A percentile compares a stretch with the other conserved stretches of the same genome.
Evolutionary conservation across 345 rosid genomes (phyloP).

Genomic region (Lepidium sativum): DNA sequence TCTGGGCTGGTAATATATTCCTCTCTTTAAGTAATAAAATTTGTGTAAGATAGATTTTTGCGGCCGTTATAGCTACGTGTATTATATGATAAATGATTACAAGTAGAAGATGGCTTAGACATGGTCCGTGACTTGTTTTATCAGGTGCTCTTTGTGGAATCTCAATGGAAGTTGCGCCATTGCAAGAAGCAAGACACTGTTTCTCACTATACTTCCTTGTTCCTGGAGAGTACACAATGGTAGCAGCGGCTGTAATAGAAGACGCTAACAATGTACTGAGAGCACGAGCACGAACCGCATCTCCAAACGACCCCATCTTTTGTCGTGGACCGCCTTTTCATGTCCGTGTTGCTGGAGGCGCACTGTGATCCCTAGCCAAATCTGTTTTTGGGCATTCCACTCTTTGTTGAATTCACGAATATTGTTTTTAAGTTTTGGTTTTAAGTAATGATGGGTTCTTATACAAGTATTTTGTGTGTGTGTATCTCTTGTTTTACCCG

Average conservation of each 20-base stretch:
- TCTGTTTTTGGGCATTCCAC: background rate
- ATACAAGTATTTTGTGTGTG: background rate
- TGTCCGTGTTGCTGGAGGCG: conserved; percentile 61
- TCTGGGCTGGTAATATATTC: conserved; percentile 74
- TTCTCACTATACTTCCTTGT: conserved; percentile 86
- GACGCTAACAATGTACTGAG: conserved; percentile 79
- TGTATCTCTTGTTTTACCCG: background rate
- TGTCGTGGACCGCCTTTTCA: conserved; percentile 96
- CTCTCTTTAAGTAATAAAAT: background rate
- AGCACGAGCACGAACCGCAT: conserved; percentile 64
- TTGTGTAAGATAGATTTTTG: background rate
- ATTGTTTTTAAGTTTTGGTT: conserved; percentile 4
- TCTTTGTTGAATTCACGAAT: background rate
- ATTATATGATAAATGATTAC: background rate
- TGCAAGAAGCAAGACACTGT: conserved; percentile 59
- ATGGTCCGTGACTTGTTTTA: background rate
- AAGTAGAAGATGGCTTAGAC: background rate
- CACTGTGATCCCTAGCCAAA: conserved; percentile 21
- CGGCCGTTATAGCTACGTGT: background rate
- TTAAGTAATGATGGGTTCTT: background rate
- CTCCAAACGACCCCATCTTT: conserved; percentile 76
- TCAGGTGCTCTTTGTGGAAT: conserved; percentile 77
- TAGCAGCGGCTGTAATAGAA: conserved; percentile 80
- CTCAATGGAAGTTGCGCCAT: conserved; percentile 64
- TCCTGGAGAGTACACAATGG: conserved; percentile 87